Evolutionary conservation across 768 basidiomycete species (phyloP).

Genomic region (Lactarius tabidus): DNA sequence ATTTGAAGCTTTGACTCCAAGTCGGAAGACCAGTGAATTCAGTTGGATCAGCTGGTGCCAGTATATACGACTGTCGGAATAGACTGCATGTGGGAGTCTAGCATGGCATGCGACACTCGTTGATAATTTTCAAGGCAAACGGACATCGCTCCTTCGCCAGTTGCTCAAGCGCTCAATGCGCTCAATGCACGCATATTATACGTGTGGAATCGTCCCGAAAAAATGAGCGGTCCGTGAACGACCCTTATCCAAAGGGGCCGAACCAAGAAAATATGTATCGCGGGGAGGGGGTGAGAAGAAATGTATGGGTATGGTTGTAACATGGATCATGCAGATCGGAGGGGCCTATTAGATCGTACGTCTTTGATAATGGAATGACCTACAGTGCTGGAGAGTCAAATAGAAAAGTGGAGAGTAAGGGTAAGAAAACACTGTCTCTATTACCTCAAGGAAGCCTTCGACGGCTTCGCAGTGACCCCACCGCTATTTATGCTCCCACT

Average conservation of each 20-base stretch:
- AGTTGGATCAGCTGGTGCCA: too few relatives aligned
- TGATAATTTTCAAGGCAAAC: too few relatives aligned
- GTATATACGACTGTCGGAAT: too few relatives aligned
- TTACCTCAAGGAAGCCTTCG: conserved; percentile 14
- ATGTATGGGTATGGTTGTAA: conserved; percentile 8
- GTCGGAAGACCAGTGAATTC: too few relatives aligned
- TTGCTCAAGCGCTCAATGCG: too few relatives aligned
- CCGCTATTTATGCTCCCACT: conserved; percentile 6
- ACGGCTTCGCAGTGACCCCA: conserved; percentile 2
- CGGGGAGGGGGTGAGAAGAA: background rate
- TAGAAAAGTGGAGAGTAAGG: background rate
- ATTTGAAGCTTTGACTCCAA: too few relatives aligned
- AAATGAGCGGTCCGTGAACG: conserved; percentile 3
- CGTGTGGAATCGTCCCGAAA: background rate
- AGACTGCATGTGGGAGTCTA: too few relatives aligned
- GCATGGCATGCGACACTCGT: too few relatives aligned
- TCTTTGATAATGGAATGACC: conserved; percentile 5
- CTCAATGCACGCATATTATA: conserved; percentile 8
- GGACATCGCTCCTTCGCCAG: background rate
- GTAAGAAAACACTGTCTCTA: background rate
- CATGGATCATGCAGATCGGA: conserved; percentile 19
- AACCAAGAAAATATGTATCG: conserved; percentile 14
- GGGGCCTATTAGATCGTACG: conserved; percentile 18
- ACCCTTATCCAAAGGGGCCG: conserved; percentile 6
- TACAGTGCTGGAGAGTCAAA: background rate